Evolutionary conservation across 1,284 basidiomycete genomes (phyloP), one percentile per base, ranked within the genome.

Genomic region (Sanghuangporus sanghuang): DNA sequence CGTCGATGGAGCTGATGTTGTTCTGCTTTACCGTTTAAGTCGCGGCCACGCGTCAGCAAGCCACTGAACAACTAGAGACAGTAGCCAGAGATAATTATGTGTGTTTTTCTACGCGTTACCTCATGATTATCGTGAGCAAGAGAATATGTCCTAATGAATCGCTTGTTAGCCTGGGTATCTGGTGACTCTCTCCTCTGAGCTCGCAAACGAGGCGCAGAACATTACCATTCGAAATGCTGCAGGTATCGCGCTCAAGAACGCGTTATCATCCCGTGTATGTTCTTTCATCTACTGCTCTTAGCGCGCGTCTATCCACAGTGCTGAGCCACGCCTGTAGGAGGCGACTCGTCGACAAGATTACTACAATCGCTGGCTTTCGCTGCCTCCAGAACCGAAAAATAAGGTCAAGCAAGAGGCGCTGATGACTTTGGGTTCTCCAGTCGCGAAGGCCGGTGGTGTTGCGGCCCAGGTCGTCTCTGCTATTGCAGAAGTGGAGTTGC

Each of bases 161-260:
- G 49, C 44, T 64, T 44, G 27, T 71, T 75, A 95, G 93, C 89
- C 91, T 66, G 87, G 87, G 69, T 98, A 97, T 79, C 88, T 96
- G 83, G 74, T 88, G 72, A 94, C 93, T 79, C 87, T 98, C 66
- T 89, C 91, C 38, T 77, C 84, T 12, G 92, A 95, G 70, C 85
- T 97, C 55, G 85, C 86, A 40, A 90, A 93, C 69, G 92, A 94
- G 73, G 78, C 71, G 53, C 84, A 84, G 8, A 81, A 81, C n/a
- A 71, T 88, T 44, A 89, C 94, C 75, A 86, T 97, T 59, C 85
- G 96, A 69, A 96, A 94, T 72, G 95, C 96, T 16, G 95, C 97
- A 27, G 96, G 95, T 75, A 83, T 99, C 59, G 96, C 96, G 18
- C 82, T 99, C 78, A 99, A 99, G 85, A 99, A 99, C 75, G 87